Evolutionary conservation across 2,329 filamentous ascomycete species (phyloP), one percentile per base, ranked within the genome.

Genomic region (Monosporascus sp.): DNA sequence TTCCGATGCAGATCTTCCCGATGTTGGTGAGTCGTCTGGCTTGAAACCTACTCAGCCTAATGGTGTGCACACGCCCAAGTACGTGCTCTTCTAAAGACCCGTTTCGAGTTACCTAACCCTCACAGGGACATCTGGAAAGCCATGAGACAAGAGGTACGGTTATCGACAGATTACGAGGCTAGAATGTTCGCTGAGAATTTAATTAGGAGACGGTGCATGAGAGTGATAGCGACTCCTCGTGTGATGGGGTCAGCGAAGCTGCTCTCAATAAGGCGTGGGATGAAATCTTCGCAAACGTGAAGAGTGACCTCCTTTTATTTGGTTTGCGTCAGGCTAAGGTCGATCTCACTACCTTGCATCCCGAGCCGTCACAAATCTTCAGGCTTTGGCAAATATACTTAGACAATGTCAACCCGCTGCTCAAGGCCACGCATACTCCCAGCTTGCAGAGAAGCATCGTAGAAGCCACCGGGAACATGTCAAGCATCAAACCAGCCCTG

Each of bases 401-500:
- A 0, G 75, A 83, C 31, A 82, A 82, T 43, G 75, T 85, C 49
- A 74, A 85, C 56, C 81, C 82, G 0, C 57, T 86, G 2, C 65
- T 84, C 17, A 84, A 82, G 50, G 71, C 85, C 36, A 78, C 79
- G 0, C 82, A 86, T 58, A 74, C 75, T 0, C 81, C 82, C 0
- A 82, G 66, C 1, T 60, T 85, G 0, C 81, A 85, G 55, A 58
- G 62, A 1, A 73, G 72, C 3, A 74, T 86, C 6, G 72, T 84
- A 14, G 74, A 81, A 20, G 79, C 77, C 8, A 69, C 69, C 0
- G 66, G 70, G 7, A 68, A 81, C 38, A 9, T 78, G 1, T 55
- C 60, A 2, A 71, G 64, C n/a, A 67, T 80, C 9, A 59, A 60
- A 2, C 65, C 72, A 0, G 56, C 64, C 0, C 62, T 83, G 3